These are phyloP conservation scores for Abelmoschus esculentus DNA, from an alignment of 345 rosid species.

Conservation along the genomic window DNA sequence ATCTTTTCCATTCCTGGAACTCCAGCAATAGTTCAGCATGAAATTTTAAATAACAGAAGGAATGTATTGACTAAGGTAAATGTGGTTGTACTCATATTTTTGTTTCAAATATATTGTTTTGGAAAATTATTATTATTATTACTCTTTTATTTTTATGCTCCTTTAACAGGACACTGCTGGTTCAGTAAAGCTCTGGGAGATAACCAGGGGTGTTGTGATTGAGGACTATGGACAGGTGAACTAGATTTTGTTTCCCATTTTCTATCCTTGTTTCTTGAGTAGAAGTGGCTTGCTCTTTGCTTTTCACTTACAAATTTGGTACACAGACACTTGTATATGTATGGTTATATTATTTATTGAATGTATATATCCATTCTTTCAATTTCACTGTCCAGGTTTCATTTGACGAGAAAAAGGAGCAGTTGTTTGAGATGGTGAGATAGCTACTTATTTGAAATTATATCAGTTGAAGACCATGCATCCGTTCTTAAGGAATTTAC, in stretches of 20 bases:
- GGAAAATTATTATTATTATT: not conserved
- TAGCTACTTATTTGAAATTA: not conserved
- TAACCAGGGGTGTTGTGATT: constrained; percentile 72
- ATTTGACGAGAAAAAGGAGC: constrained; percentile 87
- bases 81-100: constrained; percentile 3
- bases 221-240: constrained; percentile 89
- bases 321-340: not conserved
- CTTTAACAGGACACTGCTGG: constrained; percentile 74
- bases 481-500: constrained; percentile 9
- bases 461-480: not conserved
- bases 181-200: constrained; percentile 93
- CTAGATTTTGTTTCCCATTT: not conserved
- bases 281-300: not conserved
- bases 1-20: constrained; percentile 65
- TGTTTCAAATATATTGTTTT: constrained; percentile 1
- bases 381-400: constrained; percentile 44
- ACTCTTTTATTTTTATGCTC: constrained; percentile 15
- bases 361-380: constrained; percentile 3
- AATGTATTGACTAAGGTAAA: constrained; percentile 92
- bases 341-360: not conserved
- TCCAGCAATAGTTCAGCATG: constrained; percentile 91
- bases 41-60: constrained; percentile 86
- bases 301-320: not conserved
- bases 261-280: not conserved
- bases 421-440: constrained; percentile 86